These are phyloP conservation scores for Saccharomycopsis guyanensis DNA, from an alignment of 805 yeast genomes.

Conservation along the genomic window DNA sequence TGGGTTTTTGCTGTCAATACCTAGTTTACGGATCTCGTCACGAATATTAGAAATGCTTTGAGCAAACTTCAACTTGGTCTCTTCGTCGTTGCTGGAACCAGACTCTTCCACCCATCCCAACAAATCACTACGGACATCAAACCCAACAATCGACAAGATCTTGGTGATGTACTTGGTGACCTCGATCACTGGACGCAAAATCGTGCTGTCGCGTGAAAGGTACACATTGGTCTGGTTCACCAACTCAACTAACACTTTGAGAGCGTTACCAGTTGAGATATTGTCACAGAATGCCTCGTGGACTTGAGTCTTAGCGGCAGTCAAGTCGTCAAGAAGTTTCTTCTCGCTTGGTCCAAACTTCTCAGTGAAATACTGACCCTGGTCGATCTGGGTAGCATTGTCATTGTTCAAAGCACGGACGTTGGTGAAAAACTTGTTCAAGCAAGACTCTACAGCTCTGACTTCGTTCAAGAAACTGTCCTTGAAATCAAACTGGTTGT, in stretches of 20 bases:
- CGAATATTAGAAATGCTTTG: conserved; percentile 73
- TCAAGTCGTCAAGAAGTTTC: conserved; percentile 43
- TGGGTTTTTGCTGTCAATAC: conserved; percentile 51
- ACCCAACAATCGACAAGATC: conserved; percentile 68
- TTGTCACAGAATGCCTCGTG: conserved; percentile 85
- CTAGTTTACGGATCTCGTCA: conserved; percentile 68
- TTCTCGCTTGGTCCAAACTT: conserved; percentile 51
- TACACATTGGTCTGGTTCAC: conserved; percentile 69
- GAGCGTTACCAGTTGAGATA: conserved; percentile 68
- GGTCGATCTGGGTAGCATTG: conserved; percentile 39
- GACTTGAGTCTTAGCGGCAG: conserved; percentile 46
- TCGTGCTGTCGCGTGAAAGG: conserved; percentile 46
- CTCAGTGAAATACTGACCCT: conserved; percentile 50
- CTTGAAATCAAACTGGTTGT: conserved; percentile 85
- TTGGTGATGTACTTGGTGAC: conserved; percentile 63
- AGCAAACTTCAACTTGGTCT: conserved; percentile 69
- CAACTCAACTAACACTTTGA: conserved; percentile 58
- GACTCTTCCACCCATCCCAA: conserved; percentile 70
- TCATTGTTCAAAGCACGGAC: conserved; percentile 78
- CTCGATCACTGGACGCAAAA: conserved; percentile 59
- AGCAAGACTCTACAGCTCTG: conserved; percentile 60
- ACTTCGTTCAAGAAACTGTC: conserved; percentile 73
- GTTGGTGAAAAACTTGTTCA: conserved; percentile 77
- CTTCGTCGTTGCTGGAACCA: conserved; percentile 40
- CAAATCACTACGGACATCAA: conserved; percentile 56